Conservation (phyloP, 257 asterid genomes). For the Solanum bukasovii region DNA sequence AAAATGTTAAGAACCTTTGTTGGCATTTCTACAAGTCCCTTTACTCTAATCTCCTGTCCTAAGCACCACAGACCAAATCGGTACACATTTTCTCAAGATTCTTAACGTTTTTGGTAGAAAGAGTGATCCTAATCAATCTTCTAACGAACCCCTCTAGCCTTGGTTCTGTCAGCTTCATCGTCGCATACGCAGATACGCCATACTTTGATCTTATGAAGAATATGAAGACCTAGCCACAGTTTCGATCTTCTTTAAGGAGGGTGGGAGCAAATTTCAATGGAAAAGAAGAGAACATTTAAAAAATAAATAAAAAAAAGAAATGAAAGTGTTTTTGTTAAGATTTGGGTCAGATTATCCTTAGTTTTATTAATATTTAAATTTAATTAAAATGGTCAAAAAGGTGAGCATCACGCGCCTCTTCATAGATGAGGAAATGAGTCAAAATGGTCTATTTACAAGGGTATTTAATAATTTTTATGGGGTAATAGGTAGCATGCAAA, state of each 20-base stretch:
- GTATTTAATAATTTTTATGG: too few relatives aligned
- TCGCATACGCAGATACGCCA: constrained; percentile 30
- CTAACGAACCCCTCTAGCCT: constrained; percentile 10
- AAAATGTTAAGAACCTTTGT: constrained; percentile 55
- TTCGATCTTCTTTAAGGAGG: neutral
- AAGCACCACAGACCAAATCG: constrained; percentile 6
- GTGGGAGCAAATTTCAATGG: neutral
- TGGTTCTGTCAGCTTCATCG: constrained; percentile 37
- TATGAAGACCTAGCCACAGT: neutral
- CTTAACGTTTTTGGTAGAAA: neutral
- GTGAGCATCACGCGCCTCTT: too few relatives aligned
- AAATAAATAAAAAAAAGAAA: too few relatives aligned
- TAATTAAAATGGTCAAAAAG: too few relatives aligned
- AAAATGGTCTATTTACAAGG: too few relatives aligned
- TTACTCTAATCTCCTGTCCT: constrained; percentile 53
- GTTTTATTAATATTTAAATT: too few relatives aligned
- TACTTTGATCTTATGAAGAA: neutral
- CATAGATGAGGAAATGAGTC: too few relatives aligned
- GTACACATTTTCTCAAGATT: constrained; percentile 46
- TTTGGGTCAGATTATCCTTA: too few relatives aligned
- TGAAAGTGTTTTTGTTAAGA: too few relatives aligned
- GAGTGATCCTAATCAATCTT: constrained; percentile 46
- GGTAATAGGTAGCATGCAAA: too few relatives aligned
- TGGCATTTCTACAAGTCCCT: constrained; percentile 64
- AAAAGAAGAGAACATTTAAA: too few relatives aligned